Conservation (phyloP, 176 grass and related monocot genomes). For the Avena insularis region DNA sequence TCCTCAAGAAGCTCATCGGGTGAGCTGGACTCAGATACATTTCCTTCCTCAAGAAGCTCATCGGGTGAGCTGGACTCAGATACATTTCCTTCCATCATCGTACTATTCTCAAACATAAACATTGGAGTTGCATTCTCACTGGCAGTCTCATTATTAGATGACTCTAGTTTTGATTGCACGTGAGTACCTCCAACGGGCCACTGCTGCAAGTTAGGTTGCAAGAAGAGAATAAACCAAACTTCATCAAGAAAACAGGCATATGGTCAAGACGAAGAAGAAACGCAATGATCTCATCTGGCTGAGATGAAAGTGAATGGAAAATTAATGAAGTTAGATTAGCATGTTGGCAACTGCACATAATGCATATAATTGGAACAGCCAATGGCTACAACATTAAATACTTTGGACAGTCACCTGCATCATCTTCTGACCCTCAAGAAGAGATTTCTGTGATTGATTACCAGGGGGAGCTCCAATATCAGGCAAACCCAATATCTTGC, state of each 20-base stretch:
- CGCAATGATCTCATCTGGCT: conserved; percentile 15
- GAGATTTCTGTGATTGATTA: conserved; percentile 27
- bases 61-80: too few relatives aligned
- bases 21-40: too few relatives aligned
- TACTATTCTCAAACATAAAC: conserved; percentile 33
- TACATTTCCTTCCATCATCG: conserved; percentile 41
- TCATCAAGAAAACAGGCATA: neutral
- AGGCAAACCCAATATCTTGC: conserved; percentile 64
- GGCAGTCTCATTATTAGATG: conserved; percentile 45
- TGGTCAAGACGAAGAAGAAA: conserved; percentile 15
- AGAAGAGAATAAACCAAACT: conserved; percentile 19
- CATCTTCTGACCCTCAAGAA: conserved; percentile 32
- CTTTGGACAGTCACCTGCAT: conserved; percentile 42
- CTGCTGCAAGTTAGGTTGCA: conserved; percentile 33
- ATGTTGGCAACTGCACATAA: conserved; percentile 11
- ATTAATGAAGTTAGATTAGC: conserved; percentile 26
- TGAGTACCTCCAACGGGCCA: neutral
- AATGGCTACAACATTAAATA: conserved; percentile 4
- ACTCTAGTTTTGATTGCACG: conserved; percentile 43
- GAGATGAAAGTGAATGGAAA: neutral
- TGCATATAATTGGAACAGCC: conserved; percentile 11
- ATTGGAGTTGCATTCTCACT: conserved; percentile 24
- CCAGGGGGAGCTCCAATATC: conserved; percentile 41
- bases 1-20: too few relatives aligned
- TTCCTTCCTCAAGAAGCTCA: too few relatives aligned